Conservation (phyloP, 2,329 filamentous ascomycete species). For the Fusarium phyllophilum region DNA sequence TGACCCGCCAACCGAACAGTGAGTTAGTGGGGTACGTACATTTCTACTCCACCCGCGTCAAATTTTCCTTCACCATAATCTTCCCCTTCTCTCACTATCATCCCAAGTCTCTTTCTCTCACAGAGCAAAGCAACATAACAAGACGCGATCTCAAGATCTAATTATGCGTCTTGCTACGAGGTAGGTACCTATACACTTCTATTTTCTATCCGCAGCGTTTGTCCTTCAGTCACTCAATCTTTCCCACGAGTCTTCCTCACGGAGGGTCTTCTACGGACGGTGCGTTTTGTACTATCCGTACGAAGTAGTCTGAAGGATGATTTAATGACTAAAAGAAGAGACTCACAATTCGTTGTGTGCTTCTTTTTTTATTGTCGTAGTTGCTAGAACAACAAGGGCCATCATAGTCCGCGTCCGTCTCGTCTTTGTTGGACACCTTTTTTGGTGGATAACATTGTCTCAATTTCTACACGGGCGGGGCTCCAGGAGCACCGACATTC, state of each 20-base stretch:
- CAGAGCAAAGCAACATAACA: neutral
- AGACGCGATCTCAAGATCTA: neutral
- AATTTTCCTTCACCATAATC: slow-evolving; percentile 20
- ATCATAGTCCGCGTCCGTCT: slow-evolving; percentile 64
- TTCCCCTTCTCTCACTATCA: neutral
- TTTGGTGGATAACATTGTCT: slow-evolving; percentile 28
- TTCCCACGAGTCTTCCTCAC: slow-evolving; percentile 48
- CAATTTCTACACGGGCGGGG: slow-evolving; percentile 58
- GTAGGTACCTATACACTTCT: slow-evolving; percentile 1
- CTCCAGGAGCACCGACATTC: slow-evolving; percentile 62
- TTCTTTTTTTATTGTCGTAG: slow-evolving; percentile 32
- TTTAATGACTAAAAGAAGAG: slow-evolving; percentile 5
- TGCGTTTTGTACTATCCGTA: slow-evolving; percentile 51
- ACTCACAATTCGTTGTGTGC: neutral
- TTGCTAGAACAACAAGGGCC: slow-evolving; percentile 61
- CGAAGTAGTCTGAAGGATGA: slow-evolving; percentile 50
- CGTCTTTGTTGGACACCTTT: slow-evolving; percentile 34
- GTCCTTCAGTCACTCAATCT: slow-evolving; percentile 47
- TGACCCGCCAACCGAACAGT: slow-evolving; percentile 19
- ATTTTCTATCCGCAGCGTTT: slow-evolving; percentile 39
- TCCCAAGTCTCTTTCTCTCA: neutral
- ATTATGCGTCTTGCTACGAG: neutral
- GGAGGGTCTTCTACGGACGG: slow-evolving; percentile 49
- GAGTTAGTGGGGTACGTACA: neutral
- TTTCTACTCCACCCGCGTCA: slow-evolving; percentile 9